Evolutionary conservation across 352 stramenopile species (phyloP).

Genomic region (Phytophthora cactorum): DNA sequence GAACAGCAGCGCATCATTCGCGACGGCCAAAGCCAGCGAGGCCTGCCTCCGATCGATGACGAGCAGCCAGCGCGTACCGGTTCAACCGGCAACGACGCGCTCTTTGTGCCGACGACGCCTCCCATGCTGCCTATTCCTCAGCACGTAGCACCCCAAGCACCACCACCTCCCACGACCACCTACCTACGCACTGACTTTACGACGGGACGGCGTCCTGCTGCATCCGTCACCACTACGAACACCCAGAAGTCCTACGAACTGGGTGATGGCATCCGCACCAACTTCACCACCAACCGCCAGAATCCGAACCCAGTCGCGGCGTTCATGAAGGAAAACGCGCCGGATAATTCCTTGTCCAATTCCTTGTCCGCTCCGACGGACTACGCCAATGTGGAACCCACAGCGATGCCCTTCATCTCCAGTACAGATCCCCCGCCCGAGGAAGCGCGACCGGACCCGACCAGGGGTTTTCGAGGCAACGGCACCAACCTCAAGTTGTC

Average conservation of each 20-base stretch:
- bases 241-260: slow-evolving; percentile 11
- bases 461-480: slow-evolving; percentile 40
- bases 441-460: slow-evolving; percentile 28
- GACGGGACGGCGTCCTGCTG: slow-evolving; percentile 13
- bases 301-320: slow-evolving; percentile 22
- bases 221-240: slow-evolving; percentile 11
- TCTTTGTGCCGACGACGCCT: slow-evolving; percentile 39
- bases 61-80: slow-evolving; percentile 4
- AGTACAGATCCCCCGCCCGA: slow-evolving; percentile 30
- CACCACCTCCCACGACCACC: slow-evolving; percentile 35
- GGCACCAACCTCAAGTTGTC: slow-evolving; percentile 59
- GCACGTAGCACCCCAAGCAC: slow-evolving; percentile 19
- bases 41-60: not conserved
- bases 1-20: slow-evolving; percentile 62
- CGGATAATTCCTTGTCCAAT: slow-evolving; percentile 5
- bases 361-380: slow-evolving; percentile 34
- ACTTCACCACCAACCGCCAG: slow-evolving; percentile 48
- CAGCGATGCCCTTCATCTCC: slow-evolving; percentile 42
- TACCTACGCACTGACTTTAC: slow-evolving; percentile 55
- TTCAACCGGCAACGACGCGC: slow-evolving; percentile 17
- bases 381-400: slow-evolving; percentile 46
- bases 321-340: slow-evolving; percentile 30
- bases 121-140: slow-evolving; percentile 35
- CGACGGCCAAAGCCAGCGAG: slow-evolving; percentile 7
- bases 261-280: slow-evolving; percentile 44